Evolutionary conservation across 2,329 filamentous ascomycete genomes (phyloP).

Genomic region (Sarocladiaceae sp.): DNA sequence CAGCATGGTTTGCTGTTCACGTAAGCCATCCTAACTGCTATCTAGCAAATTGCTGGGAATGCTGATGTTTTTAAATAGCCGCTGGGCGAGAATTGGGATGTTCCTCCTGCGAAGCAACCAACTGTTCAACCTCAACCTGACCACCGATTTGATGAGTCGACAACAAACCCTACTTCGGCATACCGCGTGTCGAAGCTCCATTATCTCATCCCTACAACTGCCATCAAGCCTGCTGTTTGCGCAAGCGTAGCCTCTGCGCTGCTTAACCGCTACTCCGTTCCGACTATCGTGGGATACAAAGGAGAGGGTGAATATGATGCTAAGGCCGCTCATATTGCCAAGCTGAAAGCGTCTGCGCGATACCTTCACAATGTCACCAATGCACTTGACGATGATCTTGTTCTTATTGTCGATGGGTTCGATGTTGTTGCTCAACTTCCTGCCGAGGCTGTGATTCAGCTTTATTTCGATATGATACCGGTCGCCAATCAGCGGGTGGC

Average conservation of each 20-base stretch:
- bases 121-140: background rate
- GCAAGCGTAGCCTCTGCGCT: conserved; percentile 16
- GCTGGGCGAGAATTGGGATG: background rate
- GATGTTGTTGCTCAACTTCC: conserved; percentile 20
- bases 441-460: conserved; percentile 16
- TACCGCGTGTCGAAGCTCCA: conserved; percentile 11
- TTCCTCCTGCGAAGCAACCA: background rate
- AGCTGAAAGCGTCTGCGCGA: conserved; percentile 14
- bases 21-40: background rate
- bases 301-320: conserved; percentile 15
- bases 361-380: conserved; percentile 12
- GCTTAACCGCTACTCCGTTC: conserved; percentile 18
- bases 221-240: conserved; percentile 13
- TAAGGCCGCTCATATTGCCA: conserved; percentile 15
- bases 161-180: background rate
- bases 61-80: background rate
- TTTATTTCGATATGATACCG: conserved; percentile 15
- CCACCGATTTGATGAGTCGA: background rate
- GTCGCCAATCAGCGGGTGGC: conserved; percentile 15
- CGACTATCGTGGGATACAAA: conserved; percentile 16
- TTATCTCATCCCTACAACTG: conserved; percentile 16
- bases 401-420: conserved; percentile 18
- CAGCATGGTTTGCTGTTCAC: background rate
- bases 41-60: background rate
- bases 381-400: conserved; percentile 14